A percentile compares a stretch with the other conserved stretches of the same genome.
Evolutionary conservation across 2,329 filamentous ascomycete genomes (phyloP).

Genomic region (Nannizziopsis barbatae): DNA sequence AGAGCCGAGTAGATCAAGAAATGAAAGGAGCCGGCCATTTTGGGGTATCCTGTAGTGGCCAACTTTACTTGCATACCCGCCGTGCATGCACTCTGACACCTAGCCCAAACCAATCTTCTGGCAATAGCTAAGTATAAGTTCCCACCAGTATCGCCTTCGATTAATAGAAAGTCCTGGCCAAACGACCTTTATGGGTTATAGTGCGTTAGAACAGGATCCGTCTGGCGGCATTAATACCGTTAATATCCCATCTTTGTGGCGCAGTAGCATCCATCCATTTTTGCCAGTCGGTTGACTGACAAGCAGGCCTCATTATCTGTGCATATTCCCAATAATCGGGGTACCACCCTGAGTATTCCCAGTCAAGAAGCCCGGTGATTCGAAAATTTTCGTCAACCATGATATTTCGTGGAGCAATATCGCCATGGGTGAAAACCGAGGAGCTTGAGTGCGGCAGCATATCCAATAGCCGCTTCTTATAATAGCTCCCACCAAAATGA

Average conservation of each 20-base stretch:
- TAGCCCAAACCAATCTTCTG: no score
- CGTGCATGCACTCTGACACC: no score
- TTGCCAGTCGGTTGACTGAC: conserved; percentile 19
- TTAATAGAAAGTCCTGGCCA: no score
- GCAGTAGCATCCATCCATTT: conserved; percentile 23
- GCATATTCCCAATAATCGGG: conserved; percentile 22
- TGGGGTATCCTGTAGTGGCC: no score
- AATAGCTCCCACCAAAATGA: conserved; percentile 18
- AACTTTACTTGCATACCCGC: no score
- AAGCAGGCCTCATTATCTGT: conserved; percentile 23
- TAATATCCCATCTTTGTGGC: conserved; percentile 22
- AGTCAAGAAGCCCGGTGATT: conserved; percentile 17
- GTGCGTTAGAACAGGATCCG: conserved; percentile 27
- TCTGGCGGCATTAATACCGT: conserved; percentile 20
- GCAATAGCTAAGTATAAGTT: no score
- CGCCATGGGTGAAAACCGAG: conserved; percentile 18
- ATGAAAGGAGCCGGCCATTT: no score
- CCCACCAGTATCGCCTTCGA: no score
- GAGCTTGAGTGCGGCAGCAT: conserved; percentile 20
- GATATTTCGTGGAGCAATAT: conserved; percentile 16
- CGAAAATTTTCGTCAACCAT: conserved; percentile 14
- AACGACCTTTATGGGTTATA: no score
- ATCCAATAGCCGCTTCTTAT: conserved; percentile 17
- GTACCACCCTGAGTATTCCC: conserved; percentile 18
- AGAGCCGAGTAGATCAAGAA: no score